Conservation (phyloP, 2,329 filamentous ascomycete genomes). For the Graphilbum fragrans region DNA sequence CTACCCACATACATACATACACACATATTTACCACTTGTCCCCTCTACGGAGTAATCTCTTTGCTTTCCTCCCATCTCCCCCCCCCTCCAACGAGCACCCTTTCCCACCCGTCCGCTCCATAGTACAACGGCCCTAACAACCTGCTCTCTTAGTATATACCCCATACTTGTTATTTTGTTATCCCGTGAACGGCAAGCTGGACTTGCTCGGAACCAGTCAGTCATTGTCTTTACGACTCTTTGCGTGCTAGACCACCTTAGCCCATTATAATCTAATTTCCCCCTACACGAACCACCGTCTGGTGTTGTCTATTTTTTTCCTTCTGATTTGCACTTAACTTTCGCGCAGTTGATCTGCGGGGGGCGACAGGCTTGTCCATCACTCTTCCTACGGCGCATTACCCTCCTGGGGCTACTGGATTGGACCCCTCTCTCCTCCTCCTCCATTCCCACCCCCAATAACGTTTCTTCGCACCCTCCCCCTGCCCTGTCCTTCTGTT, state of each 20-base stretch:
- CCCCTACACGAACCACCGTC: slow-evolving; percentile 5
- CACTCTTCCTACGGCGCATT: slow-evolving; percentile 3
- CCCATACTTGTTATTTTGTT: slow-evolving; percentile 9
- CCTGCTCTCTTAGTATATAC: background rate
- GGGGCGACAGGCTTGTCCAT: slow-evolving; percentile 8
- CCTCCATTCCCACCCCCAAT: background rate
- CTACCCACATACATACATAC: too few relatives aligned
- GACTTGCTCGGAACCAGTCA: slow-evolving; percentile 45
- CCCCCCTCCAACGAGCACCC: background rate
- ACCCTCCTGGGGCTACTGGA: slow-evolving; percentile 7
- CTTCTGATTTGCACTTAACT: background rate
- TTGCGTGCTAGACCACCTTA: background rate
- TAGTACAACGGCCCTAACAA: background rate
- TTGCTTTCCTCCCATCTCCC: background rate
- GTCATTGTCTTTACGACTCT: slow-evolving; percentile 18
- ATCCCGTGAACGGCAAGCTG: slow-evolving; percentile 41
- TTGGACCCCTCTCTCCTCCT: slow-evolving; percentile 5
- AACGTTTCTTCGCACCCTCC: background rate
- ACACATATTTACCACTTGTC: too few relatives aligned
- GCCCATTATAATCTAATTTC: slow-evolving; percentile 9
- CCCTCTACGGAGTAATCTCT: background rate
- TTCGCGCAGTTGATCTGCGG: background rate
- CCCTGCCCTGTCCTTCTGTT: background rate
- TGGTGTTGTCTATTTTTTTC: background rate
- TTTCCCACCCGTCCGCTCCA: too few relatives aligned